Evolutionary conservation across 2,329 filamentous ascomycete species (phyloP), one percentile per base, ranked within the genome.

Genomic region (Fusarium duplospermum): DNA sequence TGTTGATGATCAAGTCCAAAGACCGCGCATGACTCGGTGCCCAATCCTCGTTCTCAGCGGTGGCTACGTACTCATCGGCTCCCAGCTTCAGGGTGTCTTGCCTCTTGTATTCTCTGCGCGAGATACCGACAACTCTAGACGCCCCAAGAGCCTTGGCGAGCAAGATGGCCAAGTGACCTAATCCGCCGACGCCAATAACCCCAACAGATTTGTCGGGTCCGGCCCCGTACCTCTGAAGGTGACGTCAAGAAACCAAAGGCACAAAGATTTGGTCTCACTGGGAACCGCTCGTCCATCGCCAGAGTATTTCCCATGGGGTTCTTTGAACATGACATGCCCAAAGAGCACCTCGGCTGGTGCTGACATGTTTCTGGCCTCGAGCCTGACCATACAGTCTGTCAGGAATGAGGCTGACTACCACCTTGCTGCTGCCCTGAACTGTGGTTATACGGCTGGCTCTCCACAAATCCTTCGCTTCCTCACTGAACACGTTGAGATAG

Each of bases 401-500:
- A 20, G 22, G n/a, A 47, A 47, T 20, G 42, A 22, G n/a, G 18
- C 47, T 14, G 47, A 52, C 7, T 52, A 29, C 18, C 31, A 57
- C 14, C 18, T 57, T 5, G 18, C 31, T 6, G 31, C 93, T 61
- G 89, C 91, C 1, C 87, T 94, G 76, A 94, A 94, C 80, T 94
- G 94, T 80, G 91, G 91, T 20, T 90, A 93, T 79, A 89, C 91
- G 8, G 87, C 88, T 56, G 93, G 93, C 27, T 87, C 91, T 31
- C 89, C 92, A 4, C 93, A 93, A 78, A 81, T 94, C 67, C 82
- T 94, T 50, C 88, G 93, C 54, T 94, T 90, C 81, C 83, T 94
- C 38, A 93, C 92, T 1, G 93, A 94, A 82, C 93, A 94, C 80
- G 93, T 92, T 1, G 92, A 94, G 80, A 87, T 94, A 70, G 89